Base-by-base conservation (phyloP, 164 flowering plant genomes). In the Echeveria elegans region DNA sequence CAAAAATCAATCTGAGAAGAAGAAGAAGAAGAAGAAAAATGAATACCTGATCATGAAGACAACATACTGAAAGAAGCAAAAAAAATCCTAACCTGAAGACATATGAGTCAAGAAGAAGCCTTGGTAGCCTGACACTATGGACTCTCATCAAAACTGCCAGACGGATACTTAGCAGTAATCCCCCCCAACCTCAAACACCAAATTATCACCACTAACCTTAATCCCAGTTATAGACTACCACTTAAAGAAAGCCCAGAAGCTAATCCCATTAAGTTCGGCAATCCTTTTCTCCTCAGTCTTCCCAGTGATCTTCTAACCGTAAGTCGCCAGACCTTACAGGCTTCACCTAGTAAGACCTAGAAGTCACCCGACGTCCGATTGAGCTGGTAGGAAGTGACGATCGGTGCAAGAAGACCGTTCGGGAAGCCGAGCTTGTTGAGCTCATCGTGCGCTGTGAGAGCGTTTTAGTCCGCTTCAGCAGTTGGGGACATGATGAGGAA, bases 151-250 rank as follows among this genome's bases (percentile, higher is more conserved):
- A 93, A 93, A 69, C 84, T 93, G 77, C 82, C 83, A 0, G 86
- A 70, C 6, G 98, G 92, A 64, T 83, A 93, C 76, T 90, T 93
- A 1, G 90, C 97, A 0, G 88, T 64, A 34, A 86, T 82, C 81
- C 85, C 71, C n/a, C n/a, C 96, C 98, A 63, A 90, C 92, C 80
- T 94, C 97, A 56, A 94, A 94, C 4, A 88, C 91, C 83, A 94
- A 81, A 71, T 94, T 73, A 16, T 94, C 86, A 2, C 96, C 99
- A 53, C 73, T 77, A 37, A 84, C 74, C 43, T 73, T 68, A 58
- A 94, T 91, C 15, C 93, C 96, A 6, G 96, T 89, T 38, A 95
- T 87, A 16, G 87, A 86, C 99, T 97, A 95, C 97, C 97, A 89
- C 85, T 78, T 72, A 71, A 85, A 95, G 43, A 94, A 80, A 23